These are phyloP conservation scores for Colletotrichum liaoningense DNA, from an alignment of 2,329 filamentous ascomycete genomes.

Conservation along the genomic window DNA sequence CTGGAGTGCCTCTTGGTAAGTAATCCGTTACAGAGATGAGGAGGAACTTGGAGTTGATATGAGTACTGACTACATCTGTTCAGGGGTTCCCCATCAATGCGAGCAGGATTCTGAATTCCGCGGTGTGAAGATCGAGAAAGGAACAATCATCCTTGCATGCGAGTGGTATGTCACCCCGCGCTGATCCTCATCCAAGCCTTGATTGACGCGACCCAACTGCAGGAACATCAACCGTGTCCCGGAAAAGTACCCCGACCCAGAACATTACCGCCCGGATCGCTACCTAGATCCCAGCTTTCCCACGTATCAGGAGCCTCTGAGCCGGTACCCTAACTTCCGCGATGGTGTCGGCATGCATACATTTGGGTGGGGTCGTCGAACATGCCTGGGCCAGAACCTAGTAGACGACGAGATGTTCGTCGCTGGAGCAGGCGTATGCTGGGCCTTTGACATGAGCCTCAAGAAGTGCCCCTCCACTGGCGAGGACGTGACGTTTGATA, in stretches of 20 bases:
- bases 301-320: conserved; percentile 73
- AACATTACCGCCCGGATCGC: conserved; percentile 70
- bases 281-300: conserved; percentile 73
- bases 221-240: conserved; percentile 70
- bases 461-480: conserved; percentile 57
- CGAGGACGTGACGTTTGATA: conserved; percentile 55
- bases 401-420: conserved; percentile 70
- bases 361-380: conserved; percentile 73
- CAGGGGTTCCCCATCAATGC: conserved; percentile 61
- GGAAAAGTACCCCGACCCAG: conserved; percentile 71
- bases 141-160: conserved; percentile 60
- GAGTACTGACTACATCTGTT: neutral
- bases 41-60: neutral
- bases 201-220: neutral
- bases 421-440: conserved; percentile 58
- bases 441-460: conserved; percentile 58
- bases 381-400: conserved; percentile 71
- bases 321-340: conserved; percentile 71
- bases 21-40: neutral
- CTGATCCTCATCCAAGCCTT: too few relatives aligned
- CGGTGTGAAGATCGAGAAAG: conserved; percentile 60
- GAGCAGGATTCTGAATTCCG: conserved; percentile 58
- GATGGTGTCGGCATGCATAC: conserved; percentile 69
- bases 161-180: conserved; percentile 54
- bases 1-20: conserved; percentile 63